Evolutionary conservation across 1,139 yeast species (phyloP), one percentile per base, ranked within the genome.

Genomic region (Hansenula lynferdii): DNA sequence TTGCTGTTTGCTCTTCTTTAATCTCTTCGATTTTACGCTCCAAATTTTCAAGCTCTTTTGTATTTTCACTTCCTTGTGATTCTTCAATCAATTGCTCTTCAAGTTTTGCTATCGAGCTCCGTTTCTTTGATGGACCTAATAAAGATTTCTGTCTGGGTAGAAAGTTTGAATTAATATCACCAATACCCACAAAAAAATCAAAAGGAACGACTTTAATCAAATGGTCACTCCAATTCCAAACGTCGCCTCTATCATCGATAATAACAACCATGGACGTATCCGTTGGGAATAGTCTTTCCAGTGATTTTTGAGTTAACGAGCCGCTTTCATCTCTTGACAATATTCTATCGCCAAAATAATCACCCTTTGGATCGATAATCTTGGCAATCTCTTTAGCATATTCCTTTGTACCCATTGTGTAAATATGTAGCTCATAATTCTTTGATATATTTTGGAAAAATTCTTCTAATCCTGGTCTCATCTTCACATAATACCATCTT

Each of bases 371-470:
- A 54, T 92, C 99, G 38, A 94, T 89, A 28, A 94, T 83, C 41
- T 79, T 77, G 23, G 97, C 95, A 47, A 94, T 85, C 16, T 92
- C 85, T 37, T 80, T 72, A 0, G 99, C 99, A 62, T 92, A 92
- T 31, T 92, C 82, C 47, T 96, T 69, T 4, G 98, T 94, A n/a
- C 98, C 98, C 99, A 92, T 92, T 8, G 99, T 92, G 60, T 92
- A 92, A 31, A 92, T 87, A 60, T 92, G 98, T 72, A 92, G 69
- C 62, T 92, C 98, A 58, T 85, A 92, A 38, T 75, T 63, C 34
- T 79, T 62, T 6, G 82, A 69, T 47, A 87, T 74, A 37, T 69
- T 68, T 39, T 72, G 73, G 40, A 92, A 70, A 58, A 92, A 92
- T 38, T 77, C 80, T 38, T 72, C 64, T 34, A 92, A 67, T 0